Percentiles rank a stretch among this genome's conserved stretches.
Evolutionary conservation across 371 early-diverging fungal species (phyloP).

Genomic region (Rhizopus arrhizus): DNA sequence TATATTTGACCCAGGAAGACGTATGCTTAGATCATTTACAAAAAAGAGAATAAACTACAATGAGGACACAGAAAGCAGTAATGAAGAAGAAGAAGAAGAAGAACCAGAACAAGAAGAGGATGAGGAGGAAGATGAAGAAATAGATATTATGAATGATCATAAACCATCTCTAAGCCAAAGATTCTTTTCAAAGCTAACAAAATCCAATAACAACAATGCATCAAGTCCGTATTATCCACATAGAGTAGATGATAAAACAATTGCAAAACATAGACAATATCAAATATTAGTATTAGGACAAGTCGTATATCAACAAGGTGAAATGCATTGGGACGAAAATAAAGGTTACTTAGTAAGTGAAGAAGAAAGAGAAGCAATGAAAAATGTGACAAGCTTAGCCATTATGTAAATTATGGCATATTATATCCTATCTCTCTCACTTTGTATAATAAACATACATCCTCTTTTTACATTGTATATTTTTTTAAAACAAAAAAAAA

Average conservation of each 20-base stretch:
- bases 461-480: too few relatives aligned
- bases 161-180: not conserved
- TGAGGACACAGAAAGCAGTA: constrained; percentile 12
- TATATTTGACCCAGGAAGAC: constrained; percentile 69
- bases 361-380: constrained; percentile 42
- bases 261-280: constrained; percentile 50
- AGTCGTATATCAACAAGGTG: constrained; percentile 33
- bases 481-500: too few relatives aligned
- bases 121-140: constrained; percentile 15
- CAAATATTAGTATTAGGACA: constrained; percentile 47
- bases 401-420: constrained; percentile 18
- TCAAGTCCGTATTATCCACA: constrained; percentile 38
- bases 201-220: constrained; percentile 14
- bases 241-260: constrained; percentile 45
- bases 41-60: constrained; percentile 1
- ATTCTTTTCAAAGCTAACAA: constrained; percentile 11
- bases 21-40: constrained; percentile 41
- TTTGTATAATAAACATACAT: too few relatives aligned
- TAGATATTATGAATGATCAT: constrained; percentile 12
- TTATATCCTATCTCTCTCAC: too few relatives aligned
- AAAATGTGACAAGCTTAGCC: constrained; percentile 37
- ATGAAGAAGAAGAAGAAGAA: constrained; percentile 4
- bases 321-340: constrained; percentile 29
- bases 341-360: constrained; percentile 39
- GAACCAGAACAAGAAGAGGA: constrained; percentile 7